Evolutionary conservation across 768 basidiomycete species (phyloP), one percentile per base, ranked within the genome.

Genomic region (Pulveroboletus sp.): DNA sequence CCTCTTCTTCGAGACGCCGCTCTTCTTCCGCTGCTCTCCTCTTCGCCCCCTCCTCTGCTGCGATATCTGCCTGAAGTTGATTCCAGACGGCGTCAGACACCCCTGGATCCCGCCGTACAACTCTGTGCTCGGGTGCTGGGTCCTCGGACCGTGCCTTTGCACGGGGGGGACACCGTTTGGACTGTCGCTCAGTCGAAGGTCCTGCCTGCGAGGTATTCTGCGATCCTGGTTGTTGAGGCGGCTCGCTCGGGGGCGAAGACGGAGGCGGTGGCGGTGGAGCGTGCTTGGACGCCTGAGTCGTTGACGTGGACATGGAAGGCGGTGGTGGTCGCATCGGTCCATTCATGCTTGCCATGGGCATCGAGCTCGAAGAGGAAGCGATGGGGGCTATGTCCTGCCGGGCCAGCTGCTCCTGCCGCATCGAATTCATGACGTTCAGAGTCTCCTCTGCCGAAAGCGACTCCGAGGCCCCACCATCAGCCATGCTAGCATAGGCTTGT

Each of bases 11-110:
- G 0, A 66, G 56, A 35, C 50, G 51, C n/a, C 10, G 39, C 26
- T 64, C 55, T 31, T 61, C 57, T 43, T 58, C 57, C 8, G 48
- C 54, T 0, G 58, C 63, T 43, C 52, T 43, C 39, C 39, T 44
- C 55, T 57, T 54, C 11, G 43, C 58, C 26, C 57, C 58, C 8
- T 57, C 54, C 26, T 57, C 61, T 2, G 61, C 68, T 0, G 63
- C 66, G 30, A 65, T 66, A 40, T 62, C 67, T 9, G 64, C 67
- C 42, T 80, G 74, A 1, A 85, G 69, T 53, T 79, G 71, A 8
- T 56, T 40, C 84, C 83, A 85, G 8, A 77, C 58, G 3, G 59
- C 67, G 59, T 85, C 79, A 0, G 73, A 59, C 1, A 85, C 80
- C 0, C 78, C 83, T 11, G 70, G 52, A 58, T 85, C 83, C 14